Evolutionary conservation across 176 grass and related monocot genomes (phyloP).

Genomic region (Triticum monococcum): DNA sequence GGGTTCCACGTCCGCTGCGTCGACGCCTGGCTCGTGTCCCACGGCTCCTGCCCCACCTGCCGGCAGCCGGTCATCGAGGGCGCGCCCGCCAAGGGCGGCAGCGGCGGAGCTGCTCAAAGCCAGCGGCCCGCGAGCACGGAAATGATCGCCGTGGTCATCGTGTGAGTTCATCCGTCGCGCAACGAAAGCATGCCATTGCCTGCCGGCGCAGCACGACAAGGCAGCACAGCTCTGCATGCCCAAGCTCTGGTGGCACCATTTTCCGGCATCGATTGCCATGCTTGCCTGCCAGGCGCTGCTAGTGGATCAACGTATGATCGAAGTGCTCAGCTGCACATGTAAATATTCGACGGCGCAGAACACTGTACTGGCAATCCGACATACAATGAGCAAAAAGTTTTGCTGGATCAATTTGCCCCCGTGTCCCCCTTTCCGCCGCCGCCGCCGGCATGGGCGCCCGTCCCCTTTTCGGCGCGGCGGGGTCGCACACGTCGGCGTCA

Average conservation of each 20-base stretch:
- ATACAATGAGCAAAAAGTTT: neutral
- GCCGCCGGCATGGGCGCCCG: neutral
- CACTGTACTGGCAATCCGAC: neutral
- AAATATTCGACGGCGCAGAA: neutral
- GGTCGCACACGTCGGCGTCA: too few relatives aligned
- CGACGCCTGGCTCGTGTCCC: slow-evolving; percentile 67
- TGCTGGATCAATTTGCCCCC: neutral
- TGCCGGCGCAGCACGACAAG: neutral
- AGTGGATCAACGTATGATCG: neutral
- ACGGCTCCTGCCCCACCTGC: slow-evolving; percentile 79
- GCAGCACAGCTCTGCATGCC: neutral
- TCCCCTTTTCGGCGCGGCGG: neutral
- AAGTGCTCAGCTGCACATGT: neutral
- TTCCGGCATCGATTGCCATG: neutral
- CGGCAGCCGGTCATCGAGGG: slow-evolving; percentile 35
- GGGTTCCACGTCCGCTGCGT: slow-evolving; percentile 75
- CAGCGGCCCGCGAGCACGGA: neutral
- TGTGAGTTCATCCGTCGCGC: neutral
- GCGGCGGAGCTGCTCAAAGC: neutral
- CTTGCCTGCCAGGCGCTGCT: neutral
- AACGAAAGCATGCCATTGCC: neutral
- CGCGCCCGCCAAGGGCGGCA: neutral
- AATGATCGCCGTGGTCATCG: slow-evolving; percentile 33
- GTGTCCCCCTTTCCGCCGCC: neutral
- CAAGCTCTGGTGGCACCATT: neutral